Evolutionary conservation across 2,329 filamentous ascomycete genomes (phyloP).

Genomic region (Cordyceps tenuipes): DNA sequence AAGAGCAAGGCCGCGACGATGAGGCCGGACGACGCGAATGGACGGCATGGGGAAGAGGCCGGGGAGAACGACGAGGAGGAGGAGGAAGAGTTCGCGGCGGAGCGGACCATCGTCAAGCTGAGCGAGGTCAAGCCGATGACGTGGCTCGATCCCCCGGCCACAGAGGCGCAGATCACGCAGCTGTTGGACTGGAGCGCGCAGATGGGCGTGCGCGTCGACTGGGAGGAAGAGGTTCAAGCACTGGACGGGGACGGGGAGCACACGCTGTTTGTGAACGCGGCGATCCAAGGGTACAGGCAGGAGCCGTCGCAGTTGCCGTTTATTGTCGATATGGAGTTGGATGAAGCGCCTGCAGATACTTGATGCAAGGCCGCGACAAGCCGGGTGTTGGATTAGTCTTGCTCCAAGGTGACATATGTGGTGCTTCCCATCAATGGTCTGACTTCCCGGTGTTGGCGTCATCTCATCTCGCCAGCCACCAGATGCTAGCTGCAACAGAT

Average conservation of each 20-base stretch:
- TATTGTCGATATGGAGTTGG: constrained; percentile 42
- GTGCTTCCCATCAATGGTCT: not conserved
- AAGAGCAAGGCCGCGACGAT: too few species aligned
- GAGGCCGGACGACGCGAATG: too few species aligned
- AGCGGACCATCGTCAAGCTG: constrained; percentile 26
- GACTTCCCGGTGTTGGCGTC: too few species aligned
- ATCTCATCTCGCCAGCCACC: not conserved
- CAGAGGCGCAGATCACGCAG: constrained; percentile 13
- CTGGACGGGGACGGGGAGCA: constrained; percentile 1
- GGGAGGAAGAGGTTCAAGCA: constrained; percentile 15
- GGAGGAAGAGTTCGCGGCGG: constrained; percentile 32
- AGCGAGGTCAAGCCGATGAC: constrained; percentile 19
- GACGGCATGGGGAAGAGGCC: not conserved
- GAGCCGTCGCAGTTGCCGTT: constrained; percentile 41
- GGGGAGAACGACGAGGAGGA: too few species aligned
- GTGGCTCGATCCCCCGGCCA: constrained; percentile 5
- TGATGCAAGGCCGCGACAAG: not conserved
- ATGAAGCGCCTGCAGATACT: not conserved
- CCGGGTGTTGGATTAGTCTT: not conserved
- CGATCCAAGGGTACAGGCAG: constrained; percentile 39
- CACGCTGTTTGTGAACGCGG: constrained; percentile 53
- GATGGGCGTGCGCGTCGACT: constrained; percentile 30
- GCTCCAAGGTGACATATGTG: not conserved
- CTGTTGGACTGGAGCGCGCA: constrained; percentile 19
- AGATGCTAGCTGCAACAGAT: not conserved